Base-by-base conservation (phyloP, 768 basidiomycete species). In the Leccinum fibrillosum region DNA sequence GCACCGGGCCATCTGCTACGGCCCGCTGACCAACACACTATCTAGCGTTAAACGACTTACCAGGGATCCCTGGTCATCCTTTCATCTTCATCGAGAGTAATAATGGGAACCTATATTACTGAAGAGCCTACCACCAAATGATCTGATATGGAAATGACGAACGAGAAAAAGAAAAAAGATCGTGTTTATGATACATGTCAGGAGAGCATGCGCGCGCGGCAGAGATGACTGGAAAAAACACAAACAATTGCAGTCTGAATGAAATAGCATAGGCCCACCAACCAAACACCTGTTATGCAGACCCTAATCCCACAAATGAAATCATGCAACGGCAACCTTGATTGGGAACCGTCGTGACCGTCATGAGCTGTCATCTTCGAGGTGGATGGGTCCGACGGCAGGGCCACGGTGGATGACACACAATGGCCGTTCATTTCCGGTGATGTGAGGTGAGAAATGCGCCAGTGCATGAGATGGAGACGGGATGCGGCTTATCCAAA, bases 401-500 rank as follows among this genome's bases (percentile, higher is more conserved):
- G 52, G 28, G 5, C 52, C 7, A 13, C 32, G 51, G 25, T 11
- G 37, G 0, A 23, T 19, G 28, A 47, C 37, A 34, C 21, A 45
- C 2, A 15, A 7, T n/a, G 7, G 2, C 12, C 26, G 34, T 35
- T 61, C 64, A 54, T 62, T 32, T 52, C 49, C 51, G 35, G 12
- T 32, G 19, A 51, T 51, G 32, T 48, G 34, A 47, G 49, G 42
- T 2, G 57, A 48, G 39, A 48, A 21, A 8, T 52, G 57, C 17
- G 26, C 19, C 17, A 11, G 42, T 26, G 35, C 50, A n/a, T 51
- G 55, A 15, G 47, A 7, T 9, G 62, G 59, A 13, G 56, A 37
- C 26, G 59, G 60, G 9, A 25, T 57, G 10, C 65, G 67, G 54
- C 61, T 65, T 45, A 91, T 76, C 89, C 89, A 90, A 10, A 85